Base-by-base conservation (phyloP, 768 basidiomycete genomes). In the Russula sp. region DNA sequence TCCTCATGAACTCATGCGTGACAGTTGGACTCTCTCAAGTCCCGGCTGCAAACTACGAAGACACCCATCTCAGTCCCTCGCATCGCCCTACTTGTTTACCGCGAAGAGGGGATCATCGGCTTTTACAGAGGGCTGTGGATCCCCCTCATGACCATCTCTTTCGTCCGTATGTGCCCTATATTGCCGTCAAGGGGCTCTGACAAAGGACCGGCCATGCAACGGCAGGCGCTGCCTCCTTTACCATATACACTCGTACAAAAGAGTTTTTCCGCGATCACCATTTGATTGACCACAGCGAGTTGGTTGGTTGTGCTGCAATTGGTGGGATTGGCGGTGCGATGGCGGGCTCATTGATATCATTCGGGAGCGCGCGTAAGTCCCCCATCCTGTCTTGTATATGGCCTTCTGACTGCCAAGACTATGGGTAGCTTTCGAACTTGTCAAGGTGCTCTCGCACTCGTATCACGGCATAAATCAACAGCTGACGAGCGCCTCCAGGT, bases 11-110 rank as follows among this genome's bases (percentile, higher is more conserved):
- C 45, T 55, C 55, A 34, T 39, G 32, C 61, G 20, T 45, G 42
- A 58, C 70, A 95, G 86, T 78, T 98, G 77, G 96, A 98, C 74
- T 93, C 90, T 59, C 82, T 98, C 76, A 98, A 98, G 77, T 95
- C 92, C 65, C 80, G 94, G 71, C 77, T 97, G 57, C 94, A 97
- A 76, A 92, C 91, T 49, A 88, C 85, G 56, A 87, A 88, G 73
- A 85, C 81, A 55, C 83, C 80, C 57, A 82, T 90, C 68, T 84
- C 89, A 8, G 85, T 96, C 58, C 84, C 85, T 32, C 81, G 79
- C 70, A 82, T 91, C 66, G 85, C 91, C 61, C 75, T 79, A 32
- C 75, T 86, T 67, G 86, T 94, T 32, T 91, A 90, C 74, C 82
- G 82, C 35, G 91, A 94, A 70, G 89, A 94, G 75, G 88, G 93